These are phyloP conservation scores for Russula dissimulans DNA, from an alignment of 768 basidiomycete species.

Conservation along the genomic window DNA sequence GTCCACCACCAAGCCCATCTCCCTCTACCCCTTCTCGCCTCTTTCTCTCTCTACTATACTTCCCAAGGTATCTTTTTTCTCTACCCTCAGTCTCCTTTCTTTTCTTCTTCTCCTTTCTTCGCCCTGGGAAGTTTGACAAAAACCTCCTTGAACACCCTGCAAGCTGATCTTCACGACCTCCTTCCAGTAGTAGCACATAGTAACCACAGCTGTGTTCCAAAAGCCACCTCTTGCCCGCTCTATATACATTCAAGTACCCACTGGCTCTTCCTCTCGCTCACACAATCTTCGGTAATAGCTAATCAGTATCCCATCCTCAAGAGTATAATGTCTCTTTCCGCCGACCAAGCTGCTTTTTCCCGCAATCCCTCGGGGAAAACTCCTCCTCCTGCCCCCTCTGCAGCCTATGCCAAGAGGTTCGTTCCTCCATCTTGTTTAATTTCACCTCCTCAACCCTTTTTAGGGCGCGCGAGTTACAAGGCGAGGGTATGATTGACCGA, in stretches of 20 bases:
- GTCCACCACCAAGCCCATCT: constrained; percentile 8
- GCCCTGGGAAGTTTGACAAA: constrained; percentile 24
- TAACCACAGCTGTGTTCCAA: constrained; percentile 30
- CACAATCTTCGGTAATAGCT: constrained; percentile 57
- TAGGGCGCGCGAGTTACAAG: constrained; percentile 81
- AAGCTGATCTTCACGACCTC: constrained; percentile 31
- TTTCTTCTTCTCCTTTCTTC: constrained; percentile 20
- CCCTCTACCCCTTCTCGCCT: constrained; percentile 6
- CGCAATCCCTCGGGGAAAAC: constrained; percentile 82
- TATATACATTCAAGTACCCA: constrained; percentile 24
- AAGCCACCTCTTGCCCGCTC: constrained; percentile 26
- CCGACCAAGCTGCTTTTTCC: constrained; percentile 77
- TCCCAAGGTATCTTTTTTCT: constrained; percentile 4
- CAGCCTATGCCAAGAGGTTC: constrained; percentile 82
- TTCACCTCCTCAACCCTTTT: constrained; percentile 18
- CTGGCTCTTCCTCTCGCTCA: constrained; percentile 11
- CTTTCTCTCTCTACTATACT: constrained; percentile 14
- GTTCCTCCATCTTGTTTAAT: constrained; percentile 19
- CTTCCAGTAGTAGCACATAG: constrained; percentile 33
- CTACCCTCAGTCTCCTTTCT: constrained; percentile 3
- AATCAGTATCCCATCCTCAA: constrained; percentile 57
- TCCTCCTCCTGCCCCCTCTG: constrained; percentile 83
- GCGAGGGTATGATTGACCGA: constrained; percentile 60
- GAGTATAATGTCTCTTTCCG: constrained; percentile 88
- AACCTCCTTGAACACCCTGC: constrained; percentile 1